Percentiles rank a stretch among this genome's conserved stretches.
phyloP scores from a whole-genome alignment of 1,284 basidiomycete genomes.

The Porogramme epimiltina region DNA sequence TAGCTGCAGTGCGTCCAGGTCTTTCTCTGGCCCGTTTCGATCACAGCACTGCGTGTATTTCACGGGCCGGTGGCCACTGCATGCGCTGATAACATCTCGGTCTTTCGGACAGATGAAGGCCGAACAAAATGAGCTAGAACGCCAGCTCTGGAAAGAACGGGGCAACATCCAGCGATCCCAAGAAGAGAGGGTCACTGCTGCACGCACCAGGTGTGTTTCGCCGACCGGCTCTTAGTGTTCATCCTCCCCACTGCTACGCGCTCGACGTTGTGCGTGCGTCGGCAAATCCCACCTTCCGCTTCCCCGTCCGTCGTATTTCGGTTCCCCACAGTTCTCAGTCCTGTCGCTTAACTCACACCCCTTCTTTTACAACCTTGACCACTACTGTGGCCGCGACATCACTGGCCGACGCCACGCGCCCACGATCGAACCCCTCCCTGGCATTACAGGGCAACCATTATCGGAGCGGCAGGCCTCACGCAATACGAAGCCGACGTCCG shows the following conservation, averaged over 20 bases:
- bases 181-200: constrained; percentile 66
- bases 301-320: too few relatives aligned
- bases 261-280: too few relatives aligned
- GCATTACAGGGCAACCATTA: constrained; percentile 59
- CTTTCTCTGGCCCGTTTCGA: neutral
- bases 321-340: too few relatives aligned
- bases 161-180: constrained; percentile 60
- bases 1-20: constrained; percentile 48
- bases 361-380: neutral
- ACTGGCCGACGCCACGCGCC: too few relatives aligned
- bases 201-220: constrained; percentile 60
- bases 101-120: constrained; percentile 48
- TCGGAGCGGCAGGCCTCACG: constrained; percentile 60
- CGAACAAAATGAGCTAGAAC: constrained; percentile 69
- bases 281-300: too few relatives aligned
- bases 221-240: too few relatives aligned
- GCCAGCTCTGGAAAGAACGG: constrained; percentile 64
- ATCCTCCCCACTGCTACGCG: too few relatives aligned
- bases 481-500: constrained; percentile 71
- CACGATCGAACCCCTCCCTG: neutral
- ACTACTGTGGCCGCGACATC: too few relatives aligned
- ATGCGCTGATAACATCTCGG: constrained; percentile 2
- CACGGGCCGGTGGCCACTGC: neutral
- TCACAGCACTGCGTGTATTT: neutral
- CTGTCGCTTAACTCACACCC: neutral